phyloP scores from a whole-genome alignment of 108 stramenopile genomes.

The Mediolabrus comicus region DNA sequence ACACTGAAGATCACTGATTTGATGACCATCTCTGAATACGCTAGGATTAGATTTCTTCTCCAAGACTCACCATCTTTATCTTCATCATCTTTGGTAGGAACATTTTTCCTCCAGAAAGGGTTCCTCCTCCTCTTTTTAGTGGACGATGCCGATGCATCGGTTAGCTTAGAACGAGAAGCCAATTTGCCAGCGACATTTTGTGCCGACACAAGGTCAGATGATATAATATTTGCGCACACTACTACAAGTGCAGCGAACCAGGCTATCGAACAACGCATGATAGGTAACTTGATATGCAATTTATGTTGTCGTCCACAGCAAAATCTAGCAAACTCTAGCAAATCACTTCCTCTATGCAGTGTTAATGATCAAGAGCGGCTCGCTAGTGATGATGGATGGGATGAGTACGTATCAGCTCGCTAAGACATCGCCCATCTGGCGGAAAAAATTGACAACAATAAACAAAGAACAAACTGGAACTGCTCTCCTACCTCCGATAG shows the following conservation, averaged over 20 bases:
- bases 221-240: neutral
- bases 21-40: constrained; percentile 28
- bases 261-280: neutral
- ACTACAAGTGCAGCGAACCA: neutral
- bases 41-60: constrained; percentile 24
- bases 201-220: constrained; percentile 9
- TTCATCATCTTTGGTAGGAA: neutral
- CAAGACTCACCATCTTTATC: constrained; percentile 20
- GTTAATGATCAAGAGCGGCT: too few species aligned
- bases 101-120: neutral
- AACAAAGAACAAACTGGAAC: too few species aligned
- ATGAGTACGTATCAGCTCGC: too few species aligned
- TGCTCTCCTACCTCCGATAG: too few species aligned
- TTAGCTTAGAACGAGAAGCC: constrained; percentile 27
- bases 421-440: too few species aligned
- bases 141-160: constrained; percentile 7
- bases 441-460: too few species aligned
- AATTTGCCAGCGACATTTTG: constrained; percentile 38
- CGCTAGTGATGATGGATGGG: too few species aligned
- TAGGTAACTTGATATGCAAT: neutral
- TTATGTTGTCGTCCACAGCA: neutral
- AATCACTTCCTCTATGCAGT: too few species aligned
- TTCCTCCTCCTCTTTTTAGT: constrained; percentile 13
- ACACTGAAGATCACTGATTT: constrained; percentile 23
- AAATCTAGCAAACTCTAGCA: neutral